Evolutionary conservation across 202 grass and related monocot species (phyloP), one percentile per base, ranked within the genome.

Genomic region (Cymbopogon flexuosus): DNA sequence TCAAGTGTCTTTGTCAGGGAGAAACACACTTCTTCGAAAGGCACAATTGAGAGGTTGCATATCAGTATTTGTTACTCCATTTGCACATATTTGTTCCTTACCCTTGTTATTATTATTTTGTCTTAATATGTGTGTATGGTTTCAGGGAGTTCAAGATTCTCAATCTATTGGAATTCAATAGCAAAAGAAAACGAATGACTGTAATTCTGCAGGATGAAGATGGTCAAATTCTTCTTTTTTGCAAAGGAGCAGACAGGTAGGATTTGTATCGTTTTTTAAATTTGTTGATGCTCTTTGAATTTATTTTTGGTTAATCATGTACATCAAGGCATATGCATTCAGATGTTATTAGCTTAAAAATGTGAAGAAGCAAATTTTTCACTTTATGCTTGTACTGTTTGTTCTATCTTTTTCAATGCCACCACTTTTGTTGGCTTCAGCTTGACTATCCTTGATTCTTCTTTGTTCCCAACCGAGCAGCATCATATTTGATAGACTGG

Each of bases 151-250:
- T 95, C 86, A 98, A 95, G 79, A 85, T 98, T 91, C 90, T 95
- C 73, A 98, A 95, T 93, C 73, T 98, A 8, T 91, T 98, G 88
- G 96, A 98, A 84, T 98, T 95, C 78, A 98, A 90, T 82, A 98
- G 92, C 90, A 91, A 98, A 93, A 91, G 96, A 84, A 98, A 98
- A 88, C 88, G 96, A 81, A 98, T 95, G 93, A 86, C 92, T 5
- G 96, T 95, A 65, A 91, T 98, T 86, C 77, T 98, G 77, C 91
- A 82, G 75, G 92, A 98, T 64, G 88, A 98, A 87, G 89, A 85
- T 85, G 90, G 87, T 65, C 86, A 93, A 72, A 95, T 93, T 86
- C 68, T 93, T 82, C 92, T 98, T 84, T 81, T 98, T 43, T 98
- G 96, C 92, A 98, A 98, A 89, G 96, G 96, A 76, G 92, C 92